Conservation (phyloP, 2,329 filamentous ascomycete genomes). For the Aspergillus pseudoviridinutans region DNA sequence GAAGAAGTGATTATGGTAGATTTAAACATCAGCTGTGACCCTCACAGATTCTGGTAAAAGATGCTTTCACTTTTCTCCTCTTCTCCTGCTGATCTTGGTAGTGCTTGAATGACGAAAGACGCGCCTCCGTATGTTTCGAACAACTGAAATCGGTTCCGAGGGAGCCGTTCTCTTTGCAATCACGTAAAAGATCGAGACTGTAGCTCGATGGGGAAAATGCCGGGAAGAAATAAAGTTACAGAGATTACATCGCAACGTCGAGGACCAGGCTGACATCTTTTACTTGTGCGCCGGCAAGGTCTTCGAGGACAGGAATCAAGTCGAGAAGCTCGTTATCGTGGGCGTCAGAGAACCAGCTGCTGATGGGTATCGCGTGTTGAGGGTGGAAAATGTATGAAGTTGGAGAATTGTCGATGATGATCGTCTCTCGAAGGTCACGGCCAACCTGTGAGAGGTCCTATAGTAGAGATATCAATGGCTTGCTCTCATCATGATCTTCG, state of each 20-base stretch:
- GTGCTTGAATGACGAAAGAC: not conserved
- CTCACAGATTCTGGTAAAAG: not conserved
- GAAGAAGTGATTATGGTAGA: not conserved
- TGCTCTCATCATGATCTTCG: not conserved
- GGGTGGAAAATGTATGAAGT: conserved; percentile 99
- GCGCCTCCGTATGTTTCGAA: not conserved
- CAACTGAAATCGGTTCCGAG: not conserved
- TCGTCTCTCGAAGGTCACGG: conserved; percentile 91
- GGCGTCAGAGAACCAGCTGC: conserved; percentile 99
- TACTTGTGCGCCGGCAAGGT: conserved; percentile 83
- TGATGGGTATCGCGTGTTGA: conserved; percentile 97
- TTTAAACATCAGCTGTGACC: not conserved
- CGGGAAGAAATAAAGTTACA: conserved; percentile 24
- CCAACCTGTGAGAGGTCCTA: conserved; percentile 93
- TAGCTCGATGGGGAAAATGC: conserved; percentile 26
- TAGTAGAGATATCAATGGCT: conserved; percentile 12
- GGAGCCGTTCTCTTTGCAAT: conserved; percentile 13
- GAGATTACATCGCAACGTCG: conserved; percentile 67
- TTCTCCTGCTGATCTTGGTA: not conserved
- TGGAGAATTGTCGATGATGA: conserved; percentile 99
- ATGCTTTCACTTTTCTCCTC: not conserved
- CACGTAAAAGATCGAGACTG: conserved; percentile 17
- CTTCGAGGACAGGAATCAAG: conserved; percentile 95
- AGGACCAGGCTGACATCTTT: conserved; percentile 96
- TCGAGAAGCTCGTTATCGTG: conserved; percentile 98